Conservation (phyloP, 1,284 basidiomycete species). For the Porodaedalea pini region DNA sequence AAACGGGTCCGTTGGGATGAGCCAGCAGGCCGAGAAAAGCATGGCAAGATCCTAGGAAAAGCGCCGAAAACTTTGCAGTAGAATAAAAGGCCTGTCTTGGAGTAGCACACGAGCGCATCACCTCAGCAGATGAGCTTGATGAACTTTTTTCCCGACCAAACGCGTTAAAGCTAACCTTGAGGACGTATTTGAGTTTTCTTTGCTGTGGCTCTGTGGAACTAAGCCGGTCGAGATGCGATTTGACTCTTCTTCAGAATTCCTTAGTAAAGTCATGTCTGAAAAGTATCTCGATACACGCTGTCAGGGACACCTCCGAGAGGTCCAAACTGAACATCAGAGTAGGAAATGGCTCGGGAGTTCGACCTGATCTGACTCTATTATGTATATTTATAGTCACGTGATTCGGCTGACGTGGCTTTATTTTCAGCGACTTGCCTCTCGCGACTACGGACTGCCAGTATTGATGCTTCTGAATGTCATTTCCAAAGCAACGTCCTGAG, state of each 20-base stretch:
- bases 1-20: background rate
- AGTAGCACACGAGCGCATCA: background rate
- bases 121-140: background rate
- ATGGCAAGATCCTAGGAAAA: background rate
- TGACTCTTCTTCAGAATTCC: no score
- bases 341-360: background rate
- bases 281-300: no score
- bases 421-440: no score
- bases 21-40: background rate
- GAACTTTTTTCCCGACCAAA: background rate
- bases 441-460: no score
- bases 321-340: background rate
- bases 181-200: background rate
- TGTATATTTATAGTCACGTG: background rate
- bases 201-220: background rate
- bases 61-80: slow-evolving; percentile 1
- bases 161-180: no score
- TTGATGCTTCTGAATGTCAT: no score
- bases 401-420: no score
- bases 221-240: no score
- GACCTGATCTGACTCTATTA: background rate
- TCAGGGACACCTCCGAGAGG: no score
- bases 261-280: no score
- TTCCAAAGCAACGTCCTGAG: no score
- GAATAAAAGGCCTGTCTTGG: background rate